These are phyloP conservation scores for Kwoniella pini DNA, from an alignment of 768 basidiomycete genomes.

Conservation along the genomic window DNA sequence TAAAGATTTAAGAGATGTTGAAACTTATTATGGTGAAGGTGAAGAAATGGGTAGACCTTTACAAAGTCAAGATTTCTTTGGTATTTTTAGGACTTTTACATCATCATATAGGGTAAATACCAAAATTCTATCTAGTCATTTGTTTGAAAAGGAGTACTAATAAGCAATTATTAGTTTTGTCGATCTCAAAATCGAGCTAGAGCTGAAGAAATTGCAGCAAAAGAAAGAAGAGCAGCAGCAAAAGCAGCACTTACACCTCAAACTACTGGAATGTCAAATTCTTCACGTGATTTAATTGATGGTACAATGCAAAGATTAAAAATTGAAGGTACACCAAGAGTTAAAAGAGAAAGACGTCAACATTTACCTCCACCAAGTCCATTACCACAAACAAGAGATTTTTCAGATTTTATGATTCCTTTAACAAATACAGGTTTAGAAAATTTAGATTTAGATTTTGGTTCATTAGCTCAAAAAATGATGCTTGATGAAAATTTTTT, in stretches of 20 bases:
- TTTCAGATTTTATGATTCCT: constrained; percentile 43
- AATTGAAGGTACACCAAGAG: constrained; percentile 51
- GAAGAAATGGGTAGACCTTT: constrained; percentile 57
- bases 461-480: constrained; percentile 33
- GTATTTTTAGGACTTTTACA: constrained; percentile 93
- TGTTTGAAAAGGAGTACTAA: not conserved
- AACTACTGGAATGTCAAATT: constrained; percentile 41
- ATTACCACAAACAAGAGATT: constrained; percentile 33
- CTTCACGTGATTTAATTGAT: constrained; percentile 44
- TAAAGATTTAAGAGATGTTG: constrained; percentile 76
- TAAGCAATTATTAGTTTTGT: constrained; percentile 67
- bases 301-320: constrained; percentile 48
- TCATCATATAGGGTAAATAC: constrained; percentile 68
- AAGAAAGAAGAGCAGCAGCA: constrained; percentile 68
- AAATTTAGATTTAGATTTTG: constrained; percentile 37
- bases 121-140: not conserved
- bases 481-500: constrained; percentile 36
- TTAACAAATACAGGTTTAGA: constrained; percentile 16
- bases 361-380: constrained; percentile 42
- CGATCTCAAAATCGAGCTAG: constrained; percentile 73
- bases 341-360: constrained; percentile 47
- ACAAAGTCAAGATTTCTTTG: constrained; percentile 85
- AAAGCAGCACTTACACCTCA: constrained; percentile 51
- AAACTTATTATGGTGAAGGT: constrained; percentile 91
- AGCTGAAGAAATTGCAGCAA: constrained; percentile 68